A percentile compares a stretch with the other conserved stretches of the same genome.
Conservation (phyloP, 441 rosid genomes). For the Populus hybrid region DNA sequence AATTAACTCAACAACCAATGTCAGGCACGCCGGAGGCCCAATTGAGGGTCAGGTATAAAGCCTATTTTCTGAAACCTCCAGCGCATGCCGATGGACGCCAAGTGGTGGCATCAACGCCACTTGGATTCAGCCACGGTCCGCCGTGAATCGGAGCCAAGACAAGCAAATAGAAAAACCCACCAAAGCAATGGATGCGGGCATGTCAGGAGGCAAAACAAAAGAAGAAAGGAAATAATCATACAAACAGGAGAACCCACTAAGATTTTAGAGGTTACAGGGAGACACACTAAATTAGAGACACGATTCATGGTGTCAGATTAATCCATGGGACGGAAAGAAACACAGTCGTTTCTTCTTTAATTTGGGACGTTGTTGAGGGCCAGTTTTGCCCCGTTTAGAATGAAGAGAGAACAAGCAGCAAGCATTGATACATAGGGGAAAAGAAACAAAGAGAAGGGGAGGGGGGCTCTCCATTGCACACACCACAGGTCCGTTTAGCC, state of each 20-base stretch:
- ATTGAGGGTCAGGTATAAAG: no score
- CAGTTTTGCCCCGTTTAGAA: constrained; percentile 27
- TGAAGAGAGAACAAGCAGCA: constrained; percentile 16
- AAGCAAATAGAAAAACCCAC: no score
- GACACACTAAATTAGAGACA: constrained; percentile 6
- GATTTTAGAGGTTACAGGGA: background rate
- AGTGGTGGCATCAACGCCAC: no score
- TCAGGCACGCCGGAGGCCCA: no score
- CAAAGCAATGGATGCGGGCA: no score
- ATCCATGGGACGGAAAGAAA: constrained; percentile 29
- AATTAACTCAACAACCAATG: no score
- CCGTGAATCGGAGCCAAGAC: no score
- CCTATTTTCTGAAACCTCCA: no score
- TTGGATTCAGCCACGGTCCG: no score
- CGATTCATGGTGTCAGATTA: constrained; percentile 22
- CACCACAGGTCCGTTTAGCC: constrained; percentile 35
- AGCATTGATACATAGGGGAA: constrained; percentile 15
- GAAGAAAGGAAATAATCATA: background rate
- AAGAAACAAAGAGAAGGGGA: background rate
- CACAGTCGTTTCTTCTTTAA: constrained; percentile 13
- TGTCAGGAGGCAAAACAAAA: background rate
- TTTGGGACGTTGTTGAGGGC: constrained; percentile 14
- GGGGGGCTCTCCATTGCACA: background rate
- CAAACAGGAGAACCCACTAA: background rate
- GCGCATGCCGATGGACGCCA: no score